A percentile compares a stretch with the other conserved stretches of the same genome.
phyloP scores from a whole-genome alignment of 495 filamentous ascomycete species.

The Annulohypoxylon bovei region DNA sequence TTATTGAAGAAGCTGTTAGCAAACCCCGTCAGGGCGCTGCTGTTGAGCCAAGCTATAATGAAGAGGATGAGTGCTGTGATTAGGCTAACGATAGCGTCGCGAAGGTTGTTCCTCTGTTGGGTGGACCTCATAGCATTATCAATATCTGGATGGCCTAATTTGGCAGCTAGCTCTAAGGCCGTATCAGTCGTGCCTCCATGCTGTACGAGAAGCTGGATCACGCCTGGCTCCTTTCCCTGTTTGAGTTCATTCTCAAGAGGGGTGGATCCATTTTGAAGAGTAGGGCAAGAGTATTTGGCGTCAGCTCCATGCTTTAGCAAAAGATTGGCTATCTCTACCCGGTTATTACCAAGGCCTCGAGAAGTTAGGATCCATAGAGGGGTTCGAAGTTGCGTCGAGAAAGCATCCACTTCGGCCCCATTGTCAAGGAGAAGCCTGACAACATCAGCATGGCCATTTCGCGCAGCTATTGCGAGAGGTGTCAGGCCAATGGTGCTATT shows the following conservation, averaged over 20 bases:
- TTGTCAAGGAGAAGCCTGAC: slow-evolving; percentile 38
- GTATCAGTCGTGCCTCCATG: slow-evolving; percentile 18
- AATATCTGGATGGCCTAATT: slow-evolving; percentile 17
- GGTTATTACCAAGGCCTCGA: slow-evolving; percentile 11
- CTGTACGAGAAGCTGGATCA: slow-evolving; percentile 26
- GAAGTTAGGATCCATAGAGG: slow-evolving; percentile 23
- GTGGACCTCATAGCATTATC: slow-evolving; percentile 9
- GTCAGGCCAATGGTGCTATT: slow-evolving; percentile 41
- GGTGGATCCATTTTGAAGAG: slow-evolving; percentile 18
- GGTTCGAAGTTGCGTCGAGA: slow-evolving; percentile 10
- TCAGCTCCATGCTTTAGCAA: slow-evolving; percentile 24
- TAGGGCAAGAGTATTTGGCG: slow-evolving; percentile 7
- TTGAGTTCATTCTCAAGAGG: slow-evolving; percentile 34
- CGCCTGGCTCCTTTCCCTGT: slow-evolving; percentile 20
- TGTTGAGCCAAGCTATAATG: slow-evolving; percentile 27
- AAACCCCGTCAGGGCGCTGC: neutral
- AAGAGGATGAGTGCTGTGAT: slow-evolving; percentile 23
- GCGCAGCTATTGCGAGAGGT: slow-evolving; percentile 48
- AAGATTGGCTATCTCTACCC: slow-evolving; percentile 18
- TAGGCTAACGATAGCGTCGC: slow-evolving; percentile 4
- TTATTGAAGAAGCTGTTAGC: slow-evolving; percentile 17
- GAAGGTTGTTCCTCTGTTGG: neutral
- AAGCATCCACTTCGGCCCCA: slow-evolving; percentile 22
- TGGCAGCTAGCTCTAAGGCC: neutral
- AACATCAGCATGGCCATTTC: slow-evolving; percentile 44